These are phyloP conservation scores for Aspergillus tamarii DNA, from an alignment of 2,329 filamentous ascomycete species.

Conservation along the genomic window DNA sequence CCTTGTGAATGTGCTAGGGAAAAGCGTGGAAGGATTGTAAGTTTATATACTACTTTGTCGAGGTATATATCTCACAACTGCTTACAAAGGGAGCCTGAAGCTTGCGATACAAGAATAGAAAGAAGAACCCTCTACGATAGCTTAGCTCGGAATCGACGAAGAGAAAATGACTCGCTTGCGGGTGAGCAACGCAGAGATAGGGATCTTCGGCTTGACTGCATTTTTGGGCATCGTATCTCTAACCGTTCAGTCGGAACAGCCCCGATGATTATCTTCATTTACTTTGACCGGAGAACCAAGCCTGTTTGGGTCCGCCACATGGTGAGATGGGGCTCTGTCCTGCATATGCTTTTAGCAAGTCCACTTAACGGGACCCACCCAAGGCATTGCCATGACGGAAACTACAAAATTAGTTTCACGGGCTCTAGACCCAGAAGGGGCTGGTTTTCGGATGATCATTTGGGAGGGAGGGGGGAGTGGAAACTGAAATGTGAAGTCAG, in stretches of 20 bases:
- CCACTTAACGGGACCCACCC: constrained; percentile 6
- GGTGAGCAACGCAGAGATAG: constrained; percentile 20
- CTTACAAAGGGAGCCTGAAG: constrained; percentile 8
- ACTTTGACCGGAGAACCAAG: constrained; percentile 3
- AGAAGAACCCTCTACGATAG: constrained; percentile 4
- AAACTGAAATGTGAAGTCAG: not conserved
- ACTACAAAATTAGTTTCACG: constrained; percentile 12
- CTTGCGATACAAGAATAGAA: constrained; percentile 19
- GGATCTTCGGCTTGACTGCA: constrained; percentile 22
- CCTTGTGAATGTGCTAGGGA: constrained; percentile 8
- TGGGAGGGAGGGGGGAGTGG: not conserved
- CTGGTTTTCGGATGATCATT: constrained; percentile 15
- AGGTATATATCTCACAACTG: not conserved
- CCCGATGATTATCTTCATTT: constrained; percentile 7
- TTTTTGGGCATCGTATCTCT: constrained; percentile 10
- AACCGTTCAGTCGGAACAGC: constrained; percentile 12
- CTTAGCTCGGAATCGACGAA: constrained; percentile 12
- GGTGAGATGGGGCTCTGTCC: constrained; percentile 17
- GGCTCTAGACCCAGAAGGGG: constrained; percentile 11
- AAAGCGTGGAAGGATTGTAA: not conserved
- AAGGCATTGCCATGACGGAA: constrained; percentile 4
- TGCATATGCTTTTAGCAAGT: constrained; percentile 10
- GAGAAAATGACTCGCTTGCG: not conserved
- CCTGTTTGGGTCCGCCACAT: constrained; percentile 15
- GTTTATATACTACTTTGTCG: constrained; percentile 21